Base-by-base conservation (phyloP, 129 eudicot species). In the Mikania micrantha region DNA sequence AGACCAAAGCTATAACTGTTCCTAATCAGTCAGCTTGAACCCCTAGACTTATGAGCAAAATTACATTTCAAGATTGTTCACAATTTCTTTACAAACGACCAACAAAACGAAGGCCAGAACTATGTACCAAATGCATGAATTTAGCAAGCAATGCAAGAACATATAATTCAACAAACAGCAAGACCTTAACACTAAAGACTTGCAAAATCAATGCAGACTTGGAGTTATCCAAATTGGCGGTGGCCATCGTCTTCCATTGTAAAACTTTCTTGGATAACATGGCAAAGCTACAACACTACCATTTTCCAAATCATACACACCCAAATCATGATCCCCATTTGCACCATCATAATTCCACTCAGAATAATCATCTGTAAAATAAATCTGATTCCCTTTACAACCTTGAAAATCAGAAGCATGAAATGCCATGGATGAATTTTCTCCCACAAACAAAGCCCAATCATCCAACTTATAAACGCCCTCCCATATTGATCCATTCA, bases 221-320 rank as follows among this genome's bases (percentile, higher is more conserved):
- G 97, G 97, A 67, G 88, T 81, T 39, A 91, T 50, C 97, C 97
- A 91, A 56, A 87, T 83, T 1, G 95, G 97, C 11, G 90, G 82
- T 17, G 88, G 81, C 83, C 85, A 86, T 24, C 80, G 44, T 39
- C 84, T 74, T 22, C 79, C 81, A 60, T 67, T 59, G n/a, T 75
- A 82, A 2, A 77, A 77, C 78, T 75, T 81, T 35, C 38, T 62
- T 16, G 92, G 84, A 70, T 72, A 87, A 79, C 90, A 82, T 0
- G 92, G 80, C 75, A 90, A 83, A 34, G 81, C 77, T 29, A 78
- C 85, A 79, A 85, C 76, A 21, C 79, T 81, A 41, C 85, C 87
- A 81, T 90, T 88, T 44, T 67, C 83, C 79, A 90, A 36, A 73
- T 77, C 77, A 69, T 77, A 91, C 41, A 87, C 81, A 17, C 97